phyloP scores from a whole-genome alignment of 2,329 filamentous ascomycete species.

The Fusarium sp. region DNA sequence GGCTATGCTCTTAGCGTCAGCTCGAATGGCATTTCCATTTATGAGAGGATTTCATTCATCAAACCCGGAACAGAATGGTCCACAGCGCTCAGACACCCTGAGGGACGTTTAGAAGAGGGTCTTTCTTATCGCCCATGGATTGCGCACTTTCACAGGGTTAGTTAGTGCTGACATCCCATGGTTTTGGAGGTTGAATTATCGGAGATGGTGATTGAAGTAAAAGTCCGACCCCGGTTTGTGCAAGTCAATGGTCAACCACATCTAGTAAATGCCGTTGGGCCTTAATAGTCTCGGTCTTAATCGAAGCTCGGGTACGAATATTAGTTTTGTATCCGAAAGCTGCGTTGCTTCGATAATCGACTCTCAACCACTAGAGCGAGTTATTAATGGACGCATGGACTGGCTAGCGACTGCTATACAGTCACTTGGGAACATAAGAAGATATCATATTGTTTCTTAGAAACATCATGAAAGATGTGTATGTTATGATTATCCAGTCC shows the following conservation, averaged over 20 bases:
- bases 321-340: neutral
- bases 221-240: slow-evolving; percentile 10
- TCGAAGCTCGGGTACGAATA: neutral
- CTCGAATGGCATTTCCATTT: neutral
- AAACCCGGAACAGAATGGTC: neutral
- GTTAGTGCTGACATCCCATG: neutral
- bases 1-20: slow-evolving; percentile 3
- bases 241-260: neutral
- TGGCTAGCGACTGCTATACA: neutral
- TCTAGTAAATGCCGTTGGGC: neutral
- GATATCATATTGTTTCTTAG: neutral
- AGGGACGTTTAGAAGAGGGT: neutral
- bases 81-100: neutral
- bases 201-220: slow-evolving; percentile 5
- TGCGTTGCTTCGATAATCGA: neutral
- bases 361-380: neutral
- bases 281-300: neutral
- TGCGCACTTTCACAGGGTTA: neutral
- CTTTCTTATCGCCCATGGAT: neutral
- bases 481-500: neutral
- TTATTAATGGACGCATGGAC: neutral
- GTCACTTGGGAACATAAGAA: neutral
- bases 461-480: neutral
- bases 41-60: neutral
- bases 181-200: neutral